phyloP scores from a whole-genome alignment of 768 basidiomycete genomes.

The Astraeus odoratus region DNA sequence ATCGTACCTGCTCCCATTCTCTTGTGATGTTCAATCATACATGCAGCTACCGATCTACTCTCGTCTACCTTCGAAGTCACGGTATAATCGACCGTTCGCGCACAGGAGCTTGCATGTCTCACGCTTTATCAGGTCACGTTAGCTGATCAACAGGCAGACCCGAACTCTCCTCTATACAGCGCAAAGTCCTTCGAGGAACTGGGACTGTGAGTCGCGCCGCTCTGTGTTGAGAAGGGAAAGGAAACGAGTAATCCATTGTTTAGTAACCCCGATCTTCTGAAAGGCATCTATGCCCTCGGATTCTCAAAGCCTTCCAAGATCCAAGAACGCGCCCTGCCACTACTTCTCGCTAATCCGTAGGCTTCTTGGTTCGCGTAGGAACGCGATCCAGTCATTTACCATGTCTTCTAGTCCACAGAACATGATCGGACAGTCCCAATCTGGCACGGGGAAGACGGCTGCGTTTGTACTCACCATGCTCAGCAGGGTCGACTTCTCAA shows the following conservation, averaged over 20 bases:
- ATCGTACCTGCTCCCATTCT: neutral
- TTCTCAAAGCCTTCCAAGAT: slow-evolving; percentile 99
- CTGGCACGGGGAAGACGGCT: slow-evolving; percentile 98
- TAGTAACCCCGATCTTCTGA: slow-evolving; percentile 81
- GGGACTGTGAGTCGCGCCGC: slow-evolving; percentile 61
- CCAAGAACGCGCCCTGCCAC: slow-evolving; percentile 91
- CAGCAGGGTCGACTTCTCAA: slow-evolving; percentile 80
- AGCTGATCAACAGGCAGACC: slow-evolving; percentile 92
- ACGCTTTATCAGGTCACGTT: slow-evolving; percentile 68
- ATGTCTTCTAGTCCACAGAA: slow-evolving; percentile 73
- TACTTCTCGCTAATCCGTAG: slow-evolving; percentile 86
- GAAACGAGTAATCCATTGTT: neutral
- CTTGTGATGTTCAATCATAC: neutral
- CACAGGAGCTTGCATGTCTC: slow-evolving; percentile 1
- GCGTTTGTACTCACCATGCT: slow-evolving; percentile 98
- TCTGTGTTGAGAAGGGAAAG: neutral
- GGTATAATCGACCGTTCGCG: slow-evolving; percentile 34
- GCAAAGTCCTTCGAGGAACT: slow-evolving; percentile 94
- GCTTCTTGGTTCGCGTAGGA: slow-evolving; percentile 17
- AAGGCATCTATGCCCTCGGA: slow-evolving; percentile 91
- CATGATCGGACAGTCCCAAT: slow-evolving; percentile 99
- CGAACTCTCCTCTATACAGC: slow-evolving; percentile 92
- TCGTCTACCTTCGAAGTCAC: slow-evolving; percentile 79
- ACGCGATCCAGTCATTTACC: slow-evolving; percentile 5
- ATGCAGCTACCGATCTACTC: slow-evolving; percentile 52